A percentile compares a stretch with the other conserved stretches of the same genome.
These are phyloP conservation scores for Backusella macrospora DNA, from an alignment of 192 early-diverging fungal species.

Conservation along the genomic window DNA sequence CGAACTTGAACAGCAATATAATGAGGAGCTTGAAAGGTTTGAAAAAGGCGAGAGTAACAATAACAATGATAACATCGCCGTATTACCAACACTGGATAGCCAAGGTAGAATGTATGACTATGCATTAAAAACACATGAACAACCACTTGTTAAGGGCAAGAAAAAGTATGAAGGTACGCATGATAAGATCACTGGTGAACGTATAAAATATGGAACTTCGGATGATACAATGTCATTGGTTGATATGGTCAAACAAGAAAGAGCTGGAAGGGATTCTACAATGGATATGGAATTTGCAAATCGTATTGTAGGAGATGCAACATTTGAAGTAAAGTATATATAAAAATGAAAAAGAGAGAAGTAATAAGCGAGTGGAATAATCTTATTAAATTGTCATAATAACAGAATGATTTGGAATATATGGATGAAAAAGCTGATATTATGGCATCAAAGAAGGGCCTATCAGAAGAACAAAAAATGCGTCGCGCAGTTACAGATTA, in stretches of 20 bases:
- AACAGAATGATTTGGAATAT: slow-evolving; percentile 84
- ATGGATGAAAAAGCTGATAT: slow-evolving; percentile 89
- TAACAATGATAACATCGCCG: slow-evolving; percentile 18
- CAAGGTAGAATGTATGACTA: slow-evolving; percentile 61
- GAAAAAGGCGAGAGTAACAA: slow-evolving; percentile 18
- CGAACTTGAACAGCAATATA: slow-evolving; percentile 72
- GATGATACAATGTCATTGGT: slow-evolving; percentile 58
- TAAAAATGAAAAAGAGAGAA: slow-evolving; percentile 37
- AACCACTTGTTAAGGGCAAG: slow-evolving; percentile 44
- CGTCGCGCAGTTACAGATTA: slow-evolving; percentile 70
- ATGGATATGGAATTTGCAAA: slow-evolving; percentile 74
- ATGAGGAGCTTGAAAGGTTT: slow-evolving; percentile 56
- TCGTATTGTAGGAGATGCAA: slow-evolving; percentile 69
- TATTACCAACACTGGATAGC: slow-evolving; percentile 59
- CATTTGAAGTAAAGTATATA: slow-evolving; percentile 49
- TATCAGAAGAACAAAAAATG: slow-evolving; percentile 67
- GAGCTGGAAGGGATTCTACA: slow-evolving; percentile 45
- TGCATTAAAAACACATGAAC: slow-evolving; percentile 22
- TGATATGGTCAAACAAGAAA: slow-evolving; percentile 76
- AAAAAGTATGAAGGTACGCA: slow-evolving; percentile 55
- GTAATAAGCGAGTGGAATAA: slow-evolving; percentile 22
- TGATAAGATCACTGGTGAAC: slow-evolving; percentile 61
- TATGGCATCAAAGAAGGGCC: slow-evolving; percentile 63
- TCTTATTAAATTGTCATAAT: not conserved
- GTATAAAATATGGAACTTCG: slow-evolving; percentile 60